A percentile compares a stretch with the other conserved stretches of the same genome.
Conservation (phyloP, 1,284 basidiomycete genomes). For the Lignosus rhinocerotis region DNA sequence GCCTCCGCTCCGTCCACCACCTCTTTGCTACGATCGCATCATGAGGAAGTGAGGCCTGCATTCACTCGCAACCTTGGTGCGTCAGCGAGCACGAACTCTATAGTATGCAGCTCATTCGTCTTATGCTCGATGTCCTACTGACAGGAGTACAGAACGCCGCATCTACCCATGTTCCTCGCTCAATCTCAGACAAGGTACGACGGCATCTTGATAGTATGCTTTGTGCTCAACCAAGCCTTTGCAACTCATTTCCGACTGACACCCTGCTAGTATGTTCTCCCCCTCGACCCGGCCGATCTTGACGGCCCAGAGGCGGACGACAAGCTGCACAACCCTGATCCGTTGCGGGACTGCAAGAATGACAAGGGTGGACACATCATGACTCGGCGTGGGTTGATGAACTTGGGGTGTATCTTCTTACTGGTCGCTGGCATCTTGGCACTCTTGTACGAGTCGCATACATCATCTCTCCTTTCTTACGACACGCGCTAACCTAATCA, state of each 20-base stretch:
- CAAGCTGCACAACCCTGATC: slow-evolving; percentile 74
- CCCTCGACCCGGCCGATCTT: slow-evolving; percentile 70
- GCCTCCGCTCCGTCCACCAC: slow-evolving; percentile 1
- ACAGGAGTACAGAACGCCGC: background rate
- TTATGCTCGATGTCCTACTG: background rate
- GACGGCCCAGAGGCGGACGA: slow-evolving; percentile 68
- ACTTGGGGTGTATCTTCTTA: slow-evolving; percentile 75
- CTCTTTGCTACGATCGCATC: background rate
- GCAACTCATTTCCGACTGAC: too few species aligned
- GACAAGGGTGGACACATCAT: slow-evolving; percentile 67
- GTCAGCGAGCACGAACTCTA: slow-evolving; percentile 3
- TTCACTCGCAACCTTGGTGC: slow-evolving; percentile 1
- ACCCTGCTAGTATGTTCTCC: slow-evolving; percentile 66
- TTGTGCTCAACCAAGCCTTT: too few species aligned
- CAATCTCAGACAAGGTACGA: background rate
- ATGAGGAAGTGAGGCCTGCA: slow-evolving; percentile 1
- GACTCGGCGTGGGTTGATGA: slow-evolving; percentile 70
- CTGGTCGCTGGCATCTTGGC: slow-evolving; percentile 61
- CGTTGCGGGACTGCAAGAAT: slow-evolving; percentile 62
- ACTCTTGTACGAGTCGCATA: slow-evolving; percentile 57
- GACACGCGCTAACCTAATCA: background rate
- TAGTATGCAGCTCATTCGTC: background rate
- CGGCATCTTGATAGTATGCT: too few species aligned
- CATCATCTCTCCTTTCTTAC: background rate
- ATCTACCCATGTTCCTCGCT: slow-evolving; percentile 17